A percentile compares a stretch with the other conserved stretches of the same genome.
These are phyloP conservation scores for Euphorbia celastroides DNA, from an alignment of 441 rosid species.

Conservation along the genomic window DNA sequence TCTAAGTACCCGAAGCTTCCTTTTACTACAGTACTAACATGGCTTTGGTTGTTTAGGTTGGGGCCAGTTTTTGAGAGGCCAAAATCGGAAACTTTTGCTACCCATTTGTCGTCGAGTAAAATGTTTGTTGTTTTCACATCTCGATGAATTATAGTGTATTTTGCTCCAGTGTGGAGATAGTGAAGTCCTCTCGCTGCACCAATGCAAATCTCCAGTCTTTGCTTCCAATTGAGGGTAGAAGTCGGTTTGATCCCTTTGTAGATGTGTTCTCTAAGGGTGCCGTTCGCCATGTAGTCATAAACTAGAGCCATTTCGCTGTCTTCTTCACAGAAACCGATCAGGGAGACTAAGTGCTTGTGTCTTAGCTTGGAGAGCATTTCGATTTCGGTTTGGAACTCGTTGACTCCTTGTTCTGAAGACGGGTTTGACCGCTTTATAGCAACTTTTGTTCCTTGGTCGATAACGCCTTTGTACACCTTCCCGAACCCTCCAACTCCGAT, in stretches of 20 bases:
- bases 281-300: constrained; percentile 66
- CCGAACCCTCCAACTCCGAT: constrained; percentile 90
- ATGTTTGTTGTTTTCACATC: constrained; percentile 85
- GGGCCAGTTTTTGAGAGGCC: constrained; percentile 79
- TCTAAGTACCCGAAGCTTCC: constrained; percentile 83
- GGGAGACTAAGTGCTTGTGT: constrained; percentile 81
- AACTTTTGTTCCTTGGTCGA: constrained; percentile 61
- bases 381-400: constrained; percentile 82
- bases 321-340: constrained; percentile 84
- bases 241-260: constrained; percentile 51
- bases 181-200: constrained; percentile 78
- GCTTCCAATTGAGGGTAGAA: constrained; percentile 46
- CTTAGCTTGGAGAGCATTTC: constrained; percentile 83
- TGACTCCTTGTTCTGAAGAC: constrained; percentile 74
- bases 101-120: constrained; percentile 64
- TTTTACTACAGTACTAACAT: constrained; percentile 70
- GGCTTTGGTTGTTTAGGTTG: constrained; percentile 47
- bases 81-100: constrained; percentile 78
- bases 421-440: constrained; percentile 87
- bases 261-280: constrained; percentile 68
- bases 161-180: constrained; percentile 78
- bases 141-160: constrained; percentile 70
- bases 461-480: constrained; percentile 73
- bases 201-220: constrained; percentile 59
- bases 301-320: constrained; percentile 71